These are phyloP conservation scores for Hanseniaspora pseudoguilliermondii DNA, from an alignment of 805 yeast genomes.

Conservation along the genomic window DNA sequence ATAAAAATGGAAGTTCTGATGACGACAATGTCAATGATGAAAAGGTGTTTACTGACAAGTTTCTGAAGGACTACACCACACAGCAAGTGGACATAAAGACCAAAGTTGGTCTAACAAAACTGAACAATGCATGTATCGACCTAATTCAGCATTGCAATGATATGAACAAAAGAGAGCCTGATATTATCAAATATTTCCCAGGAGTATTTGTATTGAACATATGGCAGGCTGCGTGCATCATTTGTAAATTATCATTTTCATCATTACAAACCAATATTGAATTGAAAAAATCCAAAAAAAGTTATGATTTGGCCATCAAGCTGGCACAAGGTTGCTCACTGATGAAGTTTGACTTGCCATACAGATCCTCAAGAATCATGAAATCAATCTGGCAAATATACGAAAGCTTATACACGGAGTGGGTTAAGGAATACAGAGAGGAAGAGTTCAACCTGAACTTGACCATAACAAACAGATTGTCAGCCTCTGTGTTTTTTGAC, in stretches of 20 bases:
- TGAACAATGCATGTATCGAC: slow-evolving; percentile 68
- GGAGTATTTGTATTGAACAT: slow-evolving; percentile 66
- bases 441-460: slow-evolving; percentile 33
- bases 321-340: slow-evolving; percentile 70
- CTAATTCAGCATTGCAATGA: slow-evolving; percentile 53
- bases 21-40: neutral
- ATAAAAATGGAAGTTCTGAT: slow-evolving; percentile 5
- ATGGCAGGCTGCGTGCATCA: slow-evolving; percentile 86
- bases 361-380: slow-evolving; percentile 87
- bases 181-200: slow-evolving; percentile 67
- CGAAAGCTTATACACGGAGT: slow-evolving; percentile 48
- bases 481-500: slow-evolving; percentile 87
- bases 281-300: slow-evolving; percentile 53
- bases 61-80: neutral
- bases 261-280: slow-evolving; percentile 56
- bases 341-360: slow-evolving; percentile 82
- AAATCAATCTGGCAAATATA: slow-evolving; percentile 85
- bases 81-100: slow-evolving; percentile 38
- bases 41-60: slow-evolving; percentile 1
- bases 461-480: slow-evolving; percentile 68
- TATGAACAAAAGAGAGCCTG: slow-evolving; percentile 46
- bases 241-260: slow-evolving; percentile 68
- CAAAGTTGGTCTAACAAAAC: slow-evolving; percentile 58
- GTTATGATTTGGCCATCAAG: slow-evolving; percentile 54
- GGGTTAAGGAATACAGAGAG: slow-evolving; percentile 19